Evolutionary conservation across 2,329 filamentous ascomycete genomes (phyloP).

Genomic region (Pestalotiopsis sp.): DNA sequence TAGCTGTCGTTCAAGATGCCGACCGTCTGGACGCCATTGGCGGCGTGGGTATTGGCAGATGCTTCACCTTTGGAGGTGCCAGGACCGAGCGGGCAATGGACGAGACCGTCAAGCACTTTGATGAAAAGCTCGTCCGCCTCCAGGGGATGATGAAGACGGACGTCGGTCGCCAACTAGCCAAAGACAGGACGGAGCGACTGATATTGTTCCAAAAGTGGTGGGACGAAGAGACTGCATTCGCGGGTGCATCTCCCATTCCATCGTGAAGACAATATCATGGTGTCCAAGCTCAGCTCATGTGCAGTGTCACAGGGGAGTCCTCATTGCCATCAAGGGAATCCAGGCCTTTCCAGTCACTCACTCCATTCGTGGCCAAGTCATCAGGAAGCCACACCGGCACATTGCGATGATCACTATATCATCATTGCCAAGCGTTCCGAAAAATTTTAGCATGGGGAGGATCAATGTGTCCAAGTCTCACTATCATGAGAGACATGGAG

Average conservation of each 20-base stretch:
- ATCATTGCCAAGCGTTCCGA: not conserved
- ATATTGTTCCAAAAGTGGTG: conserved; percentile 60
- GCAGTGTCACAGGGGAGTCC: not conserved
- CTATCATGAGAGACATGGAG: not conserved
- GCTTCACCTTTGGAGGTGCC: conserved; percentile 76
- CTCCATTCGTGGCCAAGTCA: too few species aligned
- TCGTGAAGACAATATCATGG: not conserved
- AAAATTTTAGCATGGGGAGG: not conserved
- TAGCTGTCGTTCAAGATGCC: conserved; percentile 88
- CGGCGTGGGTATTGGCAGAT: conserved; percentile 79
- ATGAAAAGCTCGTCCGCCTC: conserved; percentile 72
- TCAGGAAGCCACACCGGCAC: too few species aligned
- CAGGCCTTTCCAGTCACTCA: not conserved
- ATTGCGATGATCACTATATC: not conserved
- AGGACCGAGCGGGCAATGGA: conserved; percentile 57
- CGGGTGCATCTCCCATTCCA: conserved; percentile 15
- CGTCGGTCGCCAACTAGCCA: conserved; percentile 55
- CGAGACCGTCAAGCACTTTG: conserved; percentile 74
- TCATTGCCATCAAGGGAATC: not conserved
- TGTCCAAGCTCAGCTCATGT: not conserved
- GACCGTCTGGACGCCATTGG: conserved; percentile 92
- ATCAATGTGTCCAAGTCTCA: not conserved
- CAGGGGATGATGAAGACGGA: conserved; percentile 67
- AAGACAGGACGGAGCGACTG: conserved; percentile 56
- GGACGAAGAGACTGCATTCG: conserved; percentile 49